These are phyloP conservation scores for Rhodofomes roseus DNA, from an alignment of 1,284 basidiomycete genomes.

Conservation along the genomic window DNA sequence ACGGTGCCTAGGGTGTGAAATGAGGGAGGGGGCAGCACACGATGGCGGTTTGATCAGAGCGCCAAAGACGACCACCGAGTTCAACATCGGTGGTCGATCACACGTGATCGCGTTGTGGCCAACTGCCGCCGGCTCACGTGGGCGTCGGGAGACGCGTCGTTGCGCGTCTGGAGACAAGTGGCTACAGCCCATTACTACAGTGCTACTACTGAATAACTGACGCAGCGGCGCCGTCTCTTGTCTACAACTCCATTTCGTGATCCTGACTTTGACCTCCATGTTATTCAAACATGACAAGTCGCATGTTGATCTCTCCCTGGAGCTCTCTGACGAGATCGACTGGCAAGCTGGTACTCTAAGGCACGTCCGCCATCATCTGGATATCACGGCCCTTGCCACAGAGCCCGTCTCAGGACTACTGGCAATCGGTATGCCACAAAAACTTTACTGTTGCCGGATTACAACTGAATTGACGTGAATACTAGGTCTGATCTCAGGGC, in stretches of 20 bases:
- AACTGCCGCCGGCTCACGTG: neutral
- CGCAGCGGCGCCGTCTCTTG: neutral
- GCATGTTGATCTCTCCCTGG: conserved; percentile 47
- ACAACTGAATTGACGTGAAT: neutral
- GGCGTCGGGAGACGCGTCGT: no score
- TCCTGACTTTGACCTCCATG: neutral
- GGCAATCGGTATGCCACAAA: conserved; percentile 51
- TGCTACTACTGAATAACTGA: no score
- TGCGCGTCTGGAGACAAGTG: no score
- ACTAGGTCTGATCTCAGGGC: conserved; percentile 57
- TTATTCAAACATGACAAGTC: conserved; percentile 13
- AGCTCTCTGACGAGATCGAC: conserved; percentile 50
- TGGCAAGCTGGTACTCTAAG: conserved; percentile 52
- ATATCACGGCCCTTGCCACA: conserved; percentile 59
- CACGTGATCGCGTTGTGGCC: conserved; percentile 1
- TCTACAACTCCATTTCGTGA: neutral
- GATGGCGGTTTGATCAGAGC: neutral
- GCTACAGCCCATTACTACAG: no score
- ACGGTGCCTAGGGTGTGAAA: neutral
- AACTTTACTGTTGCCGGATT: neutral
- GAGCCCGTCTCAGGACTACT: conserved; percentile 75
- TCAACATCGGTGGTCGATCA: neutral
- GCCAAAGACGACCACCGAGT: neutral
- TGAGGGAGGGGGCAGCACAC: neutral
- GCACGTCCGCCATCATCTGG: conserved; percentile 46